Conservation (phyloP, 2,329 filamentous ascomycete genomes). For the Neonectria sp. region DNA sequence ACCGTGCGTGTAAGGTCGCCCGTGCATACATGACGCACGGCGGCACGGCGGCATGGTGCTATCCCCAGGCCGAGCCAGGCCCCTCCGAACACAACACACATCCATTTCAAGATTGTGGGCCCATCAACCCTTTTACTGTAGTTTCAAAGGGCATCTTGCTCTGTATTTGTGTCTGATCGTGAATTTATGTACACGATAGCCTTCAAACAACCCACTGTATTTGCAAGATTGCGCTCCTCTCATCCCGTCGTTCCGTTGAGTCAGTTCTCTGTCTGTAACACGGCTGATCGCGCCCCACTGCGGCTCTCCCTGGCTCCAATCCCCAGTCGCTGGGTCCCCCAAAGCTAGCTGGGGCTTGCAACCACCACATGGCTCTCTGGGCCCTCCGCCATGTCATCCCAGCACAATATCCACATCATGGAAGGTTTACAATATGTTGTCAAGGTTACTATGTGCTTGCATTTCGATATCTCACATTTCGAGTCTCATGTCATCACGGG, state of each 20-base stretch:
- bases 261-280: slow-evolving; percentile 14
- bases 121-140: slow-evolving; percentile 16
- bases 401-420: neutral
- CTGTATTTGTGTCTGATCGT: neutral
- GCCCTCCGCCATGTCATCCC: neutral
- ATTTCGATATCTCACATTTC: neutral
- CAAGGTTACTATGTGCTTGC: neutral
- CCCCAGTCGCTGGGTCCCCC: slow-evolving; percentile 44
- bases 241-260: neutral
- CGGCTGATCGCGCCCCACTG: slow-evolving; percentile 34
- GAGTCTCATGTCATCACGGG: neutral
- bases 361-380: slow-evolving; percentile 36
- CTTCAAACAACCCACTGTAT: neutral
- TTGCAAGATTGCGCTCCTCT: slow-evolving; percentile 3
- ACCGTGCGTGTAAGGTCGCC: slow-evolving; percentile 30
- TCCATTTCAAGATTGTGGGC: slow-evolving; percentile 27
- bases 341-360: slow-evolving; percentile 41
- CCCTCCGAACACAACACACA: neutral
- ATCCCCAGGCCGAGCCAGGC: slow-evolving; percentile 13
- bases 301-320: slow-evolving; percentile 34
- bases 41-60: slow-evolving; percentile 36
- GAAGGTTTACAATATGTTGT: neutral
- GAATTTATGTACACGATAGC: neutral
- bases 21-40: slow-evolving; percentile 42
- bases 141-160: neutral